Conservation (phyloP, 257 asterid species). For the Nicotiana sylvestris region DNA sequence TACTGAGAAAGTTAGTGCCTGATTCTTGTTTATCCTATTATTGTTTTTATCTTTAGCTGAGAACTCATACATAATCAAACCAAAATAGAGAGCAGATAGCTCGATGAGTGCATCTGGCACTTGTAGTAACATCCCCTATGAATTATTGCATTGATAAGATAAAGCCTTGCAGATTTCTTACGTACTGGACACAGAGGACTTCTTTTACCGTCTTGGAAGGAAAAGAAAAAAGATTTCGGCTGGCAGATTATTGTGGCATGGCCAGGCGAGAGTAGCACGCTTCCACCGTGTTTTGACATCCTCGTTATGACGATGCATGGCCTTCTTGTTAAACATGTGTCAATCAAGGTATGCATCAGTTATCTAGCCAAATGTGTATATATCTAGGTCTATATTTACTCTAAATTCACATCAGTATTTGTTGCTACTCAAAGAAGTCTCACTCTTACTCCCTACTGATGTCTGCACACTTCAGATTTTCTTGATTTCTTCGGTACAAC, state of each 20-base stretch:
- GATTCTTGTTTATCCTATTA: too few species aligned
- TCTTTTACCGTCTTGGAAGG: constrained; percentile 23
- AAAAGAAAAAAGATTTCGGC: constrained; percentile 7
- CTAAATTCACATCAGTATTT: neutral
- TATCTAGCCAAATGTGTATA: neutral
- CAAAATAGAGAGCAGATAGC: too few species aligned
- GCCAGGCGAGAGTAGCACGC: constrained; percentile 16
- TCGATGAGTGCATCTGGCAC: too few species aligned
- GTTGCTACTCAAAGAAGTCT: neutral
- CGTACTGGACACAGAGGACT: constrained; percentile 29
- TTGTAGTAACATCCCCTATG: too few species aligned
- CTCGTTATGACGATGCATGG: constrained; percentile 7
- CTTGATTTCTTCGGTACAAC: constrained; percentile 11
- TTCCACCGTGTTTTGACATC: constrained; percentile 14
- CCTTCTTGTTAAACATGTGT: neutral
- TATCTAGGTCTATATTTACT: neutral
- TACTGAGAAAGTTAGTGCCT: neutral
- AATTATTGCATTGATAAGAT: neutral
- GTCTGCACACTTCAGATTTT: neutral
- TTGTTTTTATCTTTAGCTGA: too few species aligned
- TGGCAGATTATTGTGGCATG: neutral
- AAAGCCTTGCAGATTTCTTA: constrained; percentile 22
- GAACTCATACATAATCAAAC: too few species aligned
- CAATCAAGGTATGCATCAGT: constrained; percentile 9
- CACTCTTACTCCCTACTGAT: neutral